A percentile compares a stretch with the other conserved stretches of the same genome.
Conservation (phyloP, 2,329 filamentous ascomycete species). For the Cladophialophora carrionii region DNA sequence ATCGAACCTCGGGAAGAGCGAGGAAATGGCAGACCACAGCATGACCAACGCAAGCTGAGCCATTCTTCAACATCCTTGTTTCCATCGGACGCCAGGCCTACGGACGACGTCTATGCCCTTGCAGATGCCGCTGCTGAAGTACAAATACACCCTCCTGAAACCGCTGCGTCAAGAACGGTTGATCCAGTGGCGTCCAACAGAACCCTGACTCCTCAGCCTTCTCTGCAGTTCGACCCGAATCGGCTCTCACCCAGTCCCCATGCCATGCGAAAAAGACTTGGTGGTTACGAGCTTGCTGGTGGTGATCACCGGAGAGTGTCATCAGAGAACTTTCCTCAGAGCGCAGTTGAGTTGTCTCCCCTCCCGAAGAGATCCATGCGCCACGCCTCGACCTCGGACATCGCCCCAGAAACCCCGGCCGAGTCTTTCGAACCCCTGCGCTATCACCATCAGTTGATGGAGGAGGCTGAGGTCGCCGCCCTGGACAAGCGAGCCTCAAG, state of each 20-base stretch:
- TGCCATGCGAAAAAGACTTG: constrained; percentile 23
- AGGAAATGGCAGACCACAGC: constrained; percentile 12
- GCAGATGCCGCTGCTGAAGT: constrained; percentile 21
- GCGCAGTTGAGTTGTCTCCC: constrained; percentile 24
- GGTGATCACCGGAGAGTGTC: constrained; percentile 30
- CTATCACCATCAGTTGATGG: constrained; percentile 56
- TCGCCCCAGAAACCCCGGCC: constrained; percentile 37
- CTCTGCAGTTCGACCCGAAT: constrained; percentile 28
- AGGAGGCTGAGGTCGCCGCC: constrained; percentile 39
- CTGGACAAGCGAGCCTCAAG: constrained; percentile 40
- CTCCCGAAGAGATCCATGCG: constrained; percentile 38
- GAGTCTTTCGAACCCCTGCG: constrained; percentile 54
- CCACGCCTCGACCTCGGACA: constrained; percentile 33
- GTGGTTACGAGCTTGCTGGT: constrained; percentile 16
- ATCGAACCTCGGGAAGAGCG: constrained; percentile 30
- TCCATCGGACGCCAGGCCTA: constrained; percentile 14
- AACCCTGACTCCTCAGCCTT: constrained; percentile 30
- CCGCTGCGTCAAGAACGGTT: constrained; percentile 25
- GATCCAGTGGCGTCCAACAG: constrained; percentile 26
- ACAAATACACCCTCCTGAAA: constrained; percentile 32
- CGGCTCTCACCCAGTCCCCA: constrained; percentile 32
- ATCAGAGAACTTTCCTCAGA: constrained; percentile 28
- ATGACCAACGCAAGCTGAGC: constrained; percentile 15
- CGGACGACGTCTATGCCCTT: constrained; percentile 11
- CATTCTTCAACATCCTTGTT: constrained; percentile 29